These are phyloP conservation scores for Leccinum boreale DNA, from an alignment of 768 basidiomycete genomes.

Conservation along the genomic window DNA sequence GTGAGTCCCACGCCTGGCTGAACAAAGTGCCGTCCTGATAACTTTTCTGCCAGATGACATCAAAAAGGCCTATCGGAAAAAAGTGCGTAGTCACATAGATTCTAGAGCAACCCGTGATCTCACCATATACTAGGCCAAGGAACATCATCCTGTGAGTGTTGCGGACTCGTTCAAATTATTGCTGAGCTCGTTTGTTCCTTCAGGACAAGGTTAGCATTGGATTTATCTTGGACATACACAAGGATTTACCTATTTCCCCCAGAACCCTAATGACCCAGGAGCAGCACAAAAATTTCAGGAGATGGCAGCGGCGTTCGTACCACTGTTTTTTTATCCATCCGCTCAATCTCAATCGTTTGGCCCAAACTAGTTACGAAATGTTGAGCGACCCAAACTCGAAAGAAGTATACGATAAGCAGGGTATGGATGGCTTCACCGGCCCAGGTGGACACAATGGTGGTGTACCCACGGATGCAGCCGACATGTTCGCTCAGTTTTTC, in stretches of 20 bases:
- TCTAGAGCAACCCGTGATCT: constrained; percentile 6
- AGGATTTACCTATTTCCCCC: neutral
- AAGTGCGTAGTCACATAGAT: constrained; percentile 47
- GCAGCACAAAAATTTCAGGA: constrained; percentile 86
- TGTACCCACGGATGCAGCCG: constrained; percentile 50
- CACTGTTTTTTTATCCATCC: neutral
- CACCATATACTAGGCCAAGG: constrained; percentile 61
- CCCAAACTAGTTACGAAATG: constrained; percentile 67
- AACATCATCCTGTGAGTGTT: constrained; percentile 75
- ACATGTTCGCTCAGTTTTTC: constrained; percentile 78
- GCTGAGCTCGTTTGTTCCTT: neutral
- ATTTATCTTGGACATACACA: neutral
- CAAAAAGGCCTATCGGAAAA: constrained; percentile 91
- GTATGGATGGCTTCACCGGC: constrained; percentile 64
- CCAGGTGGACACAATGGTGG: constrained; percentile 43
- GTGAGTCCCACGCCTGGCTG: constrained; percentile 37
- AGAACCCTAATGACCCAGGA: constrained; percentile 88
- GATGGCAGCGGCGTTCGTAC: constrained; percentile 78
- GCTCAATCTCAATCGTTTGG: constrained; percentile 7
- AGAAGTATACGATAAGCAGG: constrained; percentile 68
- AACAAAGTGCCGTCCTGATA: constrained; percentile 7
- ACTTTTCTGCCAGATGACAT: constrained; percentile 56
- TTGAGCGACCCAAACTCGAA: constrained; percentile 67
- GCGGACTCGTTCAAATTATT: neutral
- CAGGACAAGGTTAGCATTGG: constrained; percentile 63